phyloP scores from a whole-genome alignment of 257 asterid genomes.

The Przewalskia tangutica region DNA sequence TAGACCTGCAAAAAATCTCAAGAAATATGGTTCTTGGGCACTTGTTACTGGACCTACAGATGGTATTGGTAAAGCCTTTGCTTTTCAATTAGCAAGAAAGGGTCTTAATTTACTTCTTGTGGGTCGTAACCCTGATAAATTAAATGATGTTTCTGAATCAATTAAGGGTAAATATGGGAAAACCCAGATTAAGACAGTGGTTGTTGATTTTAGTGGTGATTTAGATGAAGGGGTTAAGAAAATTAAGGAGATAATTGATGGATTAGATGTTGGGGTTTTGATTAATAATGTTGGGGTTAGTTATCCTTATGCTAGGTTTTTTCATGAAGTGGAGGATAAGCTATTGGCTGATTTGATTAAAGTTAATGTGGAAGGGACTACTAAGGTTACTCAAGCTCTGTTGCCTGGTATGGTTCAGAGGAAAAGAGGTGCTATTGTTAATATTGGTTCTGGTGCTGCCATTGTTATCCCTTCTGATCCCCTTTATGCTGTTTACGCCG shows the following conservation, averaged over 20 bases:
- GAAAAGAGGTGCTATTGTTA: conserved; percentile 86
- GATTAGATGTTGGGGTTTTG: conserved; percentile 72
- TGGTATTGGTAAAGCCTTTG: conserved; percentile 90
- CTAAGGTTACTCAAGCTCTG: conserved; percentile 77
- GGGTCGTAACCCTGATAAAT: conserved; percentile 78
- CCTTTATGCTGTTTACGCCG: conserved; percentile 92
- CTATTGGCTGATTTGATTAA: conserved; percentile 62
- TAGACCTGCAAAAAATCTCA: conserved; percentile 75
- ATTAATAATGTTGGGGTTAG: conserved; percentile 85
- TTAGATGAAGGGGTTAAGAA: conserved; percentile 58
- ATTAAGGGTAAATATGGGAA: conserved; percentile 48
- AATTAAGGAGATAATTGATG: conserved; percentile 57
- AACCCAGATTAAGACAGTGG: conserved; percentile 66
- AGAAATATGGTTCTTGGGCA: conserved; percentile 97
- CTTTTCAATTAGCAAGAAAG: conserved; percentile 66
- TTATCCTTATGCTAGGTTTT: conserved; percentile 83
- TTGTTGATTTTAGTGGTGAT: conserved; percentile 86
- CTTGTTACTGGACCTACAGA: conserved; percentile 91
- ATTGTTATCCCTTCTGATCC: conserved; percentile 87
- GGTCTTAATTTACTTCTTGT: conserved; percentile 71
- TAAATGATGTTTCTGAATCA: conserved; percentile 46
- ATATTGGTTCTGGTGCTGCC: conserved; percentile 94
- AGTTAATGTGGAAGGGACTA: conserved; percentile 85
- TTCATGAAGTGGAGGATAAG: conserved; percentile 89
- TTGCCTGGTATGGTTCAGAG: conserved; percentile 78